Conservation (phyloP, 208 protist genomes). For the Naegleria gruberi region DNA sequence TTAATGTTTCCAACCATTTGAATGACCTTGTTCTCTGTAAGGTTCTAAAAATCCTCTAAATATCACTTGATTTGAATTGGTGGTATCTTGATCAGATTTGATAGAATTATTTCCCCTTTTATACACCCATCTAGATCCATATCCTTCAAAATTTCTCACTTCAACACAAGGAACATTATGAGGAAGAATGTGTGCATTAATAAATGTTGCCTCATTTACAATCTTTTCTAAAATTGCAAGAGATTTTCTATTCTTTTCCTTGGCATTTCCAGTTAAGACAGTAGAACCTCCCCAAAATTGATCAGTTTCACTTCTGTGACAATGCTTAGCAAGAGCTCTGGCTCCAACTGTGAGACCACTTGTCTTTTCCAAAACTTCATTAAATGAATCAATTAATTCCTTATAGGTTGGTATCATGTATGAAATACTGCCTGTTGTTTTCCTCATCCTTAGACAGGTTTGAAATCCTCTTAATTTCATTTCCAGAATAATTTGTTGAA, state of each 20-base stretch:
- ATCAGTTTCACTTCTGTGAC: not conserved
- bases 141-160: not conserved
- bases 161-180: not conserved
- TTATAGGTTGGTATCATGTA: not conserved
- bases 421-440: not conserved
- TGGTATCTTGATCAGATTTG: too few relatives aligned
- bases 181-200: not conserved
- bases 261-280: not conserved
- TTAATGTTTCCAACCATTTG: not conserved
- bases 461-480: not conserved
- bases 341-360: not conserved
- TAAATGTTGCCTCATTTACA: not conserved
- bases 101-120: not conserved
- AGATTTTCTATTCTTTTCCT: not conserved
- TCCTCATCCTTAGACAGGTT: not conserved
- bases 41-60: slow-evolving; percentile 12
- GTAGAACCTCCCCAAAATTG: not conserved
- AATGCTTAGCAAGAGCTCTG: not conserved
- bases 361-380: not conserved
- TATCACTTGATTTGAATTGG: not conserved
- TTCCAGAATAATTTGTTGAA: not conserved
- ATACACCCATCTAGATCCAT: not conserved
- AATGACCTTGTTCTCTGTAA: not conserved
- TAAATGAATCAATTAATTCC: not conserved
- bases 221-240: not conserved